Percentiles rank a stretch among this genome's conserved stretches.
phyloP scores from a whole-genome alignment of 768 basidiomycete genomes.

The Agaricus bisporus region DNA sequence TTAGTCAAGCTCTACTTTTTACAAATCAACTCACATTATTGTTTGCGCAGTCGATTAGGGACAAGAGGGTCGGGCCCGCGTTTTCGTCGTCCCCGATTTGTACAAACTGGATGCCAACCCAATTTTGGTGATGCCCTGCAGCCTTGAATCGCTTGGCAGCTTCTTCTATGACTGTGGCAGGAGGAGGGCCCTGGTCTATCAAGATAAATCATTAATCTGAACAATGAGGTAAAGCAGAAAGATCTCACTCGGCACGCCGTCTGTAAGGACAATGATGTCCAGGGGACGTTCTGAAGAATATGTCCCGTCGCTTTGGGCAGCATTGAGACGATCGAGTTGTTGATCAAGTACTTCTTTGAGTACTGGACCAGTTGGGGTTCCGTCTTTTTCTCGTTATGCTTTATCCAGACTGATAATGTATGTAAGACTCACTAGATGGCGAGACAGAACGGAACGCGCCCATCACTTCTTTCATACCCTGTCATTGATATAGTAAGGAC shows the following conservation, averaged over 20 bases:
- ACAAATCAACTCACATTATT: conserved; percentile 17
- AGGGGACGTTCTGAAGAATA: conserved; percentile 22
- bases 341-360: conserved; percentile 13
- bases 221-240: not conserved
- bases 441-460: conserved; percentile 17
- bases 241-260: conserved; percentile 23
- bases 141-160: conserved; percentile 18
- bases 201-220: not conserved
- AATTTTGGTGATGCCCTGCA: conserved; percentile 25
- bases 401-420: not conserved
- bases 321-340: conserved; percentile 19
- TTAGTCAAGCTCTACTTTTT: not conserved
- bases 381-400: conserved; percentile 11
- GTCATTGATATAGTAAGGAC: not conserved
- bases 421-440: conserved; percentile 10
- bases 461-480: conserved; percentile 17
- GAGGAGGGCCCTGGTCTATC: conserved; percentile 1
- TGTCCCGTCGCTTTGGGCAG: conserved; percentile 7
- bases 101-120: conserved; percentile 26
- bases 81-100: conserved; percentile 24
- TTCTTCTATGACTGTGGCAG: conserved; percentile 13
- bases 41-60: conserved; percentile 19
- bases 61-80: conserved; percentile 17
- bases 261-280: conserved; percentile 28
- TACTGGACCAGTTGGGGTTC: conserved; percentile 24